phyloP scores from a whole-genome alignment of 176 grass and related monocot genomes.

The Panicum miliaceum region DNA sequence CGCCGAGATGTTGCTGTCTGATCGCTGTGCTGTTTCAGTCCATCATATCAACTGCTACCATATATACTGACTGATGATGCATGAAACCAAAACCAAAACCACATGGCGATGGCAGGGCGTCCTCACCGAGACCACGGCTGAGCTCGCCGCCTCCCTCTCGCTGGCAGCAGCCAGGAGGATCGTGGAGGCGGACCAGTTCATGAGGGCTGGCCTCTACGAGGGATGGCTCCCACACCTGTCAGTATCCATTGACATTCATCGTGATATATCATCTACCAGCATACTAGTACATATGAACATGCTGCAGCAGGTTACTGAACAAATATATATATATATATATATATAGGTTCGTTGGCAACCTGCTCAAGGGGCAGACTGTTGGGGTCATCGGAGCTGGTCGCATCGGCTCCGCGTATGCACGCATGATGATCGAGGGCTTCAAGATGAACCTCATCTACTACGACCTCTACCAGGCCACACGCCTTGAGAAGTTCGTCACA shows the following conservation, averaged over 20 bases:
- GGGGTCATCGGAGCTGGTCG: slow-evolving; percentile 94
- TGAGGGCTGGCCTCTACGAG: slow-evolving; percentile 85
- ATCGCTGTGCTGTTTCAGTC: too few species aligned
- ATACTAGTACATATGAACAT: too few species aligned
- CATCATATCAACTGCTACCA: too few species aligned
- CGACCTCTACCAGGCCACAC: slow-evolving; percentile 88
- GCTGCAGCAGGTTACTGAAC: too few species aligned
- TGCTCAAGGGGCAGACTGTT: slow-evolving; percentile 92
- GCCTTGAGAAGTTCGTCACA: slow-evolving; percentile 97
- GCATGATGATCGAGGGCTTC: slow-evolving; percentile 99
- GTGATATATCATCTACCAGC: too few species aligned
- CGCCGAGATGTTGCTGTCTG: too few species aligned
- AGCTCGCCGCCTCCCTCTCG: slow-evolving; percentile 78
- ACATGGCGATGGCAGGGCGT: slow-evolving; percentile 51
- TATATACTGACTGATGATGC: too few species aligned
- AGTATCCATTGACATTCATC: background rate
- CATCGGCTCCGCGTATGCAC: slow-evolving; percentile 88
- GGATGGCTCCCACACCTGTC: slow-evolving; percentile 96
- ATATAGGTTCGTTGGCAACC: slow-evolving; percentile 96
- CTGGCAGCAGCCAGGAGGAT: slow-evolving; percentile 74
- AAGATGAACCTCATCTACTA: slow-evolving; percentile 99
- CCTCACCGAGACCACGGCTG: slow-evolving; percentile 93
- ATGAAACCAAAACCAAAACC: too few species aligned
- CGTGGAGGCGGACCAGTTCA: slow-evolving; percentile 84
- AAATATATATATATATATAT: too few species aligned